These are phyloP conservation scores for Coemansia sp. DNA, from an alignment of 192 early-diverging fungal species.

Conservation along the genomic window DNA sequence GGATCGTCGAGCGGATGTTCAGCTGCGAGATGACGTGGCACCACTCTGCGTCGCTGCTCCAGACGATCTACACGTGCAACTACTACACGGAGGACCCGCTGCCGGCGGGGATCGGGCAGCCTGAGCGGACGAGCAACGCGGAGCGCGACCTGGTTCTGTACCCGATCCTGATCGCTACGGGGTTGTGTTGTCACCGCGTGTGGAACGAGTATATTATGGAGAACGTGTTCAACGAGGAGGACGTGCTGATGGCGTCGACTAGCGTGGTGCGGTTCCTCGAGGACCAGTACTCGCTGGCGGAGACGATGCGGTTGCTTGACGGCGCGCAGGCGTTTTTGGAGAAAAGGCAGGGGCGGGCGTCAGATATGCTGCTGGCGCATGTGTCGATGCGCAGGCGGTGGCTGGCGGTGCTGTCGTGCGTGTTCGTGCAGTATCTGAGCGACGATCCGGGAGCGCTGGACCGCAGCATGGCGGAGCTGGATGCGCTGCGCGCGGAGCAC, in stretches of 20 bases:
- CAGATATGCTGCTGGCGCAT: conserved; percentile 5
- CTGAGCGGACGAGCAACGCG: not conserved
- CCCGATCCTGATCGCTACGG: conserved; percentile 34
- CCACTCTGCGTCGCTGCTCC: conserved; percentile 35
- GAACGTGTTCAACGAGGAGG: conserved; percentile 43
- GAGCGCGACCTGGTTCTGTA: conserved; percentile 38
- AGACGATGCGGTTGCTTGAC: conserved; percentile 12
- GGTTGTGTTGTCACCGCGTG: conserved; percentile 24
- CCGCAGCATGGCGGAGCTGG: not conserved
- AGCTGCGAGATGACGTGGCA: conserved; percentile 50
- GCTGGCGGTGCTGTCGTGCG: conserved; percentile 15
- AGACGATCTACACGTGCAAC: conserved; percentile 48
- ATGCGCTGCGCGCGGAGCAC: conserved; percentile 5
- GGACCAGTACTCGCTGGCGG: conserved; percentile 16
- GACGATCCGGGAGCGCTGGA: conserved; percentile 20
- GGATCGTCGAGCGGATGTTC: conserved; percentile 31
- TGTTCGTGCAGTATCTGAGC: conserved; percentile 12
- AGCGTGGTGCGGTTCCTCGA: conserved; percentile 14
- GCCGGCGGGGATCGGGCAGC: not conserved
- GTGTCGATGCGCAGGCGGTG: conserved; percentile 27
- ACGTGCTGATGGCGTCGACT: conserved; percentile 28
- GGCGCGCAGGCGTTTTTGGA: conserved; percentile 8
- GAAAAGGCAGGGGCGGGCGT: not conserved
- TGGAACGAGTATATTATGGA: conserved; percentile 36
- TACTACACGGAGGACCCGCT: conserved; percentile 20